Conservation (phyloP, 495 filamentous ascomycete species). For the Immersiella caudata region DNA sequence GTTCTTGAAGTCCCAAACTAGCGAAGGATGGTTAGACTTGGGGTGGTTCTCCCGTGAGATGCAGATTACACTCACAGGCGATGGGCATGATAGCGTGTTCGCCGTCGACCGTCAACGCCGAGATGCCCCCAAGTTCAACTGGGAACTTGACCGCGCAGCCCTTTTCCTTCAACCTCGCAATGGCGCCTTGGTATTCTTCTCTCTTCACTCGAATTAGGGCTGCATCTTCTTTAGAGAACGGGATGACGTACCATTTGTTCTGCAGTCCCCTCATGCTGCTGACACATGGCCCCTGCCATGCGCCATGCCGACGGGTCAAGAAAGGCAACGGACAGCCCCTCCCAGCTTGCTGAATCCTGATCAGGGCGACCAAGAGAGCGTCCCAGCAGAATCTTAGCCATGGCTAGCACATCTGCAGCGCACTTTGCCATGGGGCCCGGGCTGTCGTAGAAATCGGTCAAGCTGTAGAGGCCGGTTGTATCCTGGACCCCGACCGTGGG, state of each 20-base stretch:
- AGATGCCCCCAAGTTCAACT: neutral
- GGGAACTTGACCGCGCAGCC: conserved; percentile 21
- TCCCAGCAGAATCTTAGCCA: conserved; percentile 31
- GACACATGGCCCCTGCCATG: conserved; percentile 19
- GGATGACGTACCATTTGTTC: conserved; percentile 33
- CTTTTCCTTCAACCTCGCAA: conserved; percentile 2
- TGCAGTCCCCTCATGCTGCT: conserved; percentile 22
- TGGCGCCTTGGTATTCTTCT: conserved; percentile 14
- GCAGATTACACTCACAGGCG: conserved; percentile 20
- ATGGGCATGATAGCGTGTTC: conserved; percentile 30
- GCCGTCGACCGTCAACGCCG: conserved; percentile 24
- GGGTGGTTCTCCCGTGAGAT: too few species aligned
- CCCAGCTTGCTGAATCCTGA: conserved; percentile 11
- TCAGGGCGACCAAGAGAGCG: neutral
- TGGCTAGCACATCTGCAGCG: conserved; percentile 27
- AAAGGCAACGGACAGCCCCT: conserved; percentile 32
- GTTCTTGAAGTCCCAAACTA: conserved; percentile 34
- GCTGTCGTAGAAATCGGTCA: conserved; percentile 36
- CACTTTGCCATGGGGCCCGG: conserved; percentile 42
- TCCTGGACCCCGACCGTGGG: conserved; percentile 20
- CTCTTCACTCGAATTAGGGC: conserved; percentile 4
- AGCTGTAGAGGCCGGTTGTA: conserved; percentile 18
- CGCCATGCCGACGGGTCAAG: conserved; percentile 35
- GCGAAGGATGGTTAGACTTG: neutral
- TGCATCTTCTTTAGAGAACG: neutral